Base-by-base conservation (phyloP, 2,329 filamentous ascomycete genomes). In the Fusarium coffeatum region DNA sequence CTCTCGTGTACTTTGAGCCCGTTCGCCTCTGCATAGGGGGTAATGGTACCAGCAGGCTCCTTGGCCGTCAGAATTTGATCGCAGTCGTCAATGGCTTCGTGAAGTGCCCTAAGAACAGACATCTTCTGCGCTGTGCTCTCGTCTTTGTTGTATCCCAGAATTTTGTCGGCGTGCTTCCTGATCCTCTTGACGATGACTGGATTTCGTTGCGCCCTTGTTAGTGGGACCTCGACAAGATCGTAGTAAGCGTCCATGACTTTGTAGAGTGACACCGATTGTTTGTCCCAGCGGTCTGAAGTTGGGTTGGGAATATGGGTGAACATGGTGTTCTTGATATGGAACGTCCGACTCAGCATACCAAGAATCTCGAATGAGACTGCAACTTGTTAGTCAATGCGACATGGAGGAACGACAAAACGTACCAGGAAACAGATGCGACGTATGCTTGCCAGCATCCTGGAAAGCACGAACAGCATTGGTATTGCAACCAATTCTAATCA, bases 271-370 rank as follows among this genome's bases (percentile, higher is more conserved):
- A 87, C 82, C 3, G 82, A 82, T 46, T 81, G 80, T 61, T 81
- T 85, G 60, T 87, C 82, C 86, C 86, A 89, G n/a, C 76, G 77
- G 55, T 85, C 84, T 3, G 81, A 79, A 0, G 87, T 89, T 0
- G 87, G 87, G 64, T 89, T 89, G 0, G 87, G 87, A 2, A 89
- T 79, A 74, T 84, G 83, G 3, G 85, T 85, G 65, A 85, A 89
- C 59, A 79, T 81, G 50, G 80, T 87, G 47, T 83, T 76, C 8
- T 79, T 78, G 23, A 87, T 83, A 55, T 87, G 84, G 23, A 88
- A 78, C 0, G 81, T 82, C 27, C 81, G 80, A 46, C 83, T 82
- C 2, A 89, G 76, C 87, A 89, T 89, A n/a, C 86, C 87, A 4
- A 88, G 74, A 1, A 89, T 80, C 71, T 89, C 87, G 53, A 89